Evolutionary conservation across 495 filamentous ascomycete genomes (phyloP), one percentile per base, ranked within the genome.

Genomic region (Penicillium taxi): DNA sequence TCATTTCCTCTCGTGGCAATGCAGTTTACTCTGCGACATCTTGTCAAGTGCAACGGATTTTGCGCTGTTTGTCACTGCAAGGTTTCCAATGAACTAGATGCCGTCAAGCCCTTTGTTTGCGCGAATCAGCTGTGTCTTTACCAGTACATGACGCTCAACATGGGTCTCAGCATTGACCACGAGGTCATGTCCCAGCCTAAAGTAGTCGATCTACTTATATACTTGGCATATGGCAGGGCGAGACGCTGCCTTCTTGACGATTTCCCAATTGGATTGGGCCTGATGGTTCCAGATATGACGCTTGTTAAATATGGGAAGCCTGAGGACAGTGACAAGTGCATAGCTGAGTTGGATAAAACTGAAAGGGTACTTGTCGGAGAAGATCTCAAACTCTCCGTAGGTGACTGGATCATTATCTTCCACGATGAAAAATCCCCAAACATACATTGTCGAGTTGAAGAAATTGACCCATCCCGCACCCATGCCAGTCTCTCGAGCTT

Each of bases 91-190:
- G 73, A 76, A 5, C 82, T 94, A 30, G 84, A 89, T 46, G 82
- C 89, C n/a, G 64, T 96, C 27, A 90, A 87, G 41, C 90, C 90
- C 0, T 95, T 91, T 48, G 86, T 95, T 13, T 96, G 90, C 67
- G 78, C 74, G 18, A 75, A 77, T 13, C 73, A 72, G 3, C 68
- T 96, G 6, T 96, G 90, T 51, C 63, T 94, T 2, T 91, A 86
- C 45, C 90, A 96, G 50, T 95, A 93, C 63, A 84, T 95, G 76
- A 71, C 73, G n/a, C 68, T 91, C 17, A 87, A 86, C 0, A 80
- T 94, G 55, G 89, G 89, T 0, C 81, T 86, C 2, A 84, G 77
- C 49, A 74, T 94, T 37, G 88, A 95, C 52, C 74, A 86, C 51
- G 87, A 94, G 50, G 84, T 96, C 20, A 42, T 81, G 19, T 72